phyloP scores from a whole-genome alignment of 768 basidiomycete genomes.

The Phlebiopsis flavidoalba region DNA sequence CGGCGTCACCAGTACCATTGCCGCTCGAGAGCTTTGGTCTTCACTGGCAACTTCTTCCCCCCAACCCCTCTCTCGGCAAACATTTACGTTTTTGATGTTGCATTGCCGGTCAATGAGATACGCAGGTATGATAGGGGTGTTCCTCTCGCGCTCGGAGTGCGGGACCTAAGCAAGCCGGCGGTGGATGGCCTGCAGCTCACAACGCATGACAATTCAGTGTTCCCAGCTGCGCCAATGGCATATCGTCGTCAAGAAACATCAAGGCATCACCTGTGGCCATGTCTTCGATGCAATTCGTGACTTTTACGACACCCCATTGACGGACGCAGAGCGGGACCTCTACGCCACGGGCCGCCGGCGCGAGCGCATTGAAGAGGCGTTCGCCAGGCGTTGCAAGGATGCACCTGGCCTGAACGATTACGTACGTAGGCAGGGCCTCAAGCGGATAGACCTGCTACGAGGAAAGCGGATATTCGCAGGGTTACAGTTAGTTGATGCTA shows the following conservation, averaged over 20 bases:
- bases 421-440: constrained; percentile 2
- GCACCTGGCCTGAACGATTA: not conserved
- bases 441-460: constrained; percentile 1
- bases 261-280: constrained; percentile 2
- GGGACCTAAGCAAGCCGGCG: constrained; percentile 2
- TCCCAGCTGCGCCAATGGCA: constrained; percentile 1
- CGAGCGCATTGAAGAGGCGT: not conserved
- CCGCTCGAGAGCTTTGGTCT: not conserved
- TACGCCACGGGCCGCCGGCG: not conserved
- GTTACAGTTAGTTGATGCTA: not conserved
- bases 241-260: constrained; percentile 1
- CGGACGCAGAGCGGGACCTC: not conserved
- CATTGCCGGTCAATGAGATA: not conserved
- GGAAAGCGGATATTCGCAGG: constrained; percentile 5
- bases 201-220: not conserved
- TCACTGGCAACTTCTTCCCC: constrained; percentile 8
- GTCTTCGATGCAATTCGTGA: constrained; percentile 4
- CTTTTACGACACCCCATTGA: not conserved
- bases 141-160: not conserved
- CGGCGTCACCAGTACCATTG: not conserved
- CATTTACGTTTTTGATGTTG: constrained; percentile 1
- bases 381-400: constrained; percentile 3
- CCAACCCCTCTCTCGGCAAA: not conserved
- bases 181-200: not conserved
- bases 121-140: not conserved